Conservation (phyloP, 176 grass and related monocot species). For the Eleusine coracana region DNA sequence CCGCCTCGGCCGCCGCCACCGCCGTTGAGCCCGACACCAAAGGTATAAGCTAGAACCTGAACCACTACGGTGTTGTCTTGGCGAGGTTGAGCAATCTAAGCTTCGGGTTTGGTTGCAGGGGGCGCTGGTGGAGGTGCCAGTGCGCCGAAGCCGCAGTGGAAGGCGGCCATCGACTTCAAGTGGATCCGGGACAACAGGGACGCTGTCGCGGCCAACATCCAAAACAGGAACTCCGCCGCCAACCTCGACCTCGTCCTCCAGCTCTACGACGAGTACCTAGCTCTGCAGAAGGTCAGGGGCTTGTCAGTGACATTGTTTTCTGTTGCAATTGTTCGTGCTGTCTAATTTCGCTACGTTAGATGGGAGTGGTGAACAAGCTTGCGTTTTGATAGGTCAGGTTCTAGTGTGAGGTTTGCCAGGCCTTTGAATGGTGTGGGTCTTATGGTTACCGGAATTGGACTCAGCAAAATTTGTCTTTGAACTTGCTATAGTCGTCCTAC, state of each 20-base stretch:
- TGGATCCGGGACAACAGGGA: constrained; percentile 95
- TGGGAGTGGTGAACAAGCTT: background rate
- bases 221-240: constrained; percentile 61
- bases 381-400: background rate
- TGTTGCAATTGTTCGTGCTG: background rate
- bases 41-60: constrained; percentile 6
- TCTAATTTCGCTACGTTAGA: background rate
- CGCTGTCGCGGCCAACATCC: constrained; percentile 65
- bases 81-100: background rate
- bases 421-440: background rate
- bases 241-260: constrained; percentile 83
- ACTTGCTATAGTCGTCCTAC: background rate
- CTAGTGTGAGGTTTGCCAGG: background rate
- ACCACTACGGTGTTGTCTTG: background rate
- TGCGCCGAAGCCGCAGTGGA: constrained; percentile 71
- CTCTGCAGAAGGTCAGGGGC: constrained; percentile 78
- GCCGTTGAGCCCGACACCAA: constrained; percentile 42
- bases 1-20: constrained; percentile 18
- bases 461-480: constrained; percentile 11
- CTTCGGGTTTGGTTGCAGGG: constrained; percentile 16
- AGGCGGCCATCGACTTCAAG: constrained; percentile 96
- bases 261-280: constrained; percentile 80
- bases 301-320: background rate
- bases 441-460: background rate
- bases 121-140: constrained; percentile 21